Conservation (phyloP, 2,329 filamentous ascomycete genomes). For the Cordyceps farinosa region DNA sequence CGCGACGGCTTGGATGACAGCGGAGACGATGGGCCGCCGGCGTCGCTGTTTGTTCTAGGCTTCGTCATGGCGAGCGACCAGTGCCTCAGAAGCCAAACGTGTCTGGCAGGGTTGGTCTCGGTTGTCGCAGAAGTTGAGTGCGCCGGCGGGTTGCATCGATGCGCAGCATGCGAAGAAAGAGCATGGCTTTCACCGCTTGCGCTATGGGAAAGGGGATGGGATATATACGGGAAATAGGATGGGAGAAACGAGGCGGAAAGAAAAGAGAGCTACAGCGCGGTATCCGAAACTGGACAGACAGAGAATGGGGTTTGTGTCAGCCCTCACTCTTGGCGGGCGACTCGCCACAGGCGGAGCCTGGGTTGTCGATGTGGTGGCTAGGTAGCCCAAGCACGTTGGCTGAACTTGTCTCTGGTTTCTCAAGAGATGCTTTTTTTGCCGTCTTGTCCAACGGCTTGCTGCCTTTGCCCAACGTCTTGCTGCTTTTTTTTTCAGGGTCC, state of each 20-base stretch:
- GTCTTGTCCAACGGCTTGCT: background rate
- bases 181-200: background rate
- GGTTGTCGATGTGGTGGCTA: background rate
- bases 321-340: constrained; percentile 8
- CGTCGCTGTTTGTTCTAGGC: constrained; percentile 16
- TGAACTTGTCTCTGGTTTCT: background rate
- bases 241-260: background rate
- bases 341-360: constrained; percentile 5
- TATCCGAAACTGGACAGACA: background rate
- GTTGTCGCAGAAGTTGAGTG: background rate
- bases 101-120: background rate
- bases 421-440: background rate
- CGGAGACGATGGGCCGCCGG: constrained; percentile 1
- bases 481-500: constrained; percentile 3
- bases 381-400: background rate
- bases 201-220: background rate
- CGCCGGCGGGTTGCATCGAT: background rate
- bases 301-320: constrained; percentile 3
- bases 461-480: background rate
- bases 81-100: background rate
- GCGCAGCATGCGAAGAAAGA: background rate
- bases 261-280: background rate
- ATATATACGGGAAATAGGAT: background rate
- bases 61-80: constrained; percentile 5
- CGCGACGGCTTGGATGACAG: constrained; percentile 6